Conservation (phyloP, 768 basidiomycete species). For the Russula foetens region DNA sequence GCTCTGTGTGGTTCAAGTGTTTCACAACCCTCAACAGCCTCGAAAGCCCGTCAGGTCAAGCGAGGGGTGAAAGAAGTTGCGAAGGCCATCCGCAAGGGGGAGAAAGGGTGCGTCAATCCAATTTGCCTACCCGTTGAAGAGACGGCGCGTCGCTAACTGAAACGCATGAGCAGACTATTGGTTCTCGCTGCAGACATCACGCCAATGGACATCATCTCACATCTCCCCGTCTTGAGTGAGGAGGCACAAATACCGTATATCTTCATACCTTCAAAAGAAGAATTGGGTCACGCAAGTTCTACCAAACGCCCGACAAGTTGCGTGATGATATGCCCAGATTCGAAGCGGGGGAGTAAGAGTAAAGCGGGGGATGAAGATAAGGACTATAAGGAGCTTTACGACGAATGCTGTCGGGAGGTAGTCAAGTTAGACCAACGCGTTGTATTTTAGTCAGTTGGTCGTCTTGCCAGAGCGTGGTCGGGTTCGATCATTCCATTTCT, state of each 20-base stretch:
- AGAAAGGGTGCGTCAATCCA: constrained; percentile 68
- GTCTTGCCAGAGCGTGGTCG: neutral
- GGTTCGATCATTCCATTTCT: neutral
- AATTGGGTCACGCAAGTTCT: constrained; percentile 89
- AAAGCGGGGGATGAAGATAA: constrained; percentile 56
- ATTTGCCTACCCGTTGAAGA: neutral
- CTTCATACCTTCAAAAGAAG: constrained; percentile 88
- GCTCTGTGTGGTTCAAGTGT: neutral
- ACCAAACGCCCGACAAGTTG: constrained; percentile 98
- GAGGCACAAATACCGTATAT: constrained; percentile 88
- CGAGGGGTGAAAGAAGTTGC: constrained; percentile 98
- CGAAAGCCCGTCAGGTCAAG: constrained; percentile 91
- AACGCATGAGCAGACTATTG: constrained; percentile 49
- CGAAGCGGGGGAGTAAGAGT: constrained; percentile 60
- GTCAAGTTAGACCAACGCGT: constrained; percentile 67
- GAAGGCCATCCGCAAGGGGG: constrained; percentile 94
- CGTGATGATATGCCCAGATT: constrained; percentile 85
- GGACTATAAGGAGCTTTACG: constrained; percentile 81
- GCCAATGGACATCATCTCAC: constrained; percentile 97
- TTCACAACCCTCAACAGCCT: constrained; percentile 43
- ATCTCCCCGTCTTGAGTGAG: constrained; percentile 90
- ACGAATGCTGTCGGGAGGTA: constrained; percentile 82
- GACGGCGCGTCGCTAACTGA: neutral
- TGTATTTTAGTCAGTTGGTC: constrained; percentile 28
- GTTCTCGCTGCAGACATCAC: constrained; percentile 95